Base-by-base conservation (phyloP, 2,329 filamentous ascomycete species). In the Xylariaceae sp. region DNA sequence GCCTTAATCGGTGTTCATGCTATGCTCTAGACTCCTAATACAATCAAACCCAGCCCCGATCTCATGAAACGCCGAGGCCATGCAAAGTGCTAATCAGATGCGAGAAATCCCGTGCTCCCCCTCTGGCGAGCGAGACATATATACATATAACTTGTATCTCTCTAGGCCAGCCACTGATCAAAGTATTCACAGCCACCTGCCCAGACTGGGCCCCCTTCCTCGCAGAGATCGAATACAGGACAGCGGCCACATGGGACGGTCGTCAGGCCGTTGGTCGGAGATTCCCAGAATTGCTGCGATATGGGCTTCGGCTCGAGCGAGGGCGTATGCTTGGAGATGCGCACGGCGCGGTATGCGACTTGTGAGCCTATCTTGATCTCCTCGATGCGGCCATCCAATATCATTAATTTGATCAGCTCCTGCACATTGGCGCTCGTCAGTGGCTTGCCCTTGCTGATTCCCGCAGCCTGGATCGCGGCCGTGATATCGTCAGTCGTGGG, bases 111-210 rank as follows among this genome's bases (percentile, higher is more conserved):
- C n/a, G n/a, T n/a, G n/a, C n/a, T n/a, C n/a, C n/a, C n/a, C n/a
- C n/a, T n/a, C n/a, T n/a, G n/a, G n/a, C n/a, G n/a, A n/a, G n/a
- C n/a, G n/a, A n/a, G n/a, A n/a, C n/a, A n/a, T n/a, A n/a, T n/a
- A n/a, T n/a, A n/a, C n/a, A n/a, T n/a, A n/a, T n/a, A n/a, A n/a
- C 6, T 26, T 11, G 30, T 32, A 32, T 17, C 38, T 32, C 8
- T 17, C 38, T 52, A 50, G 68, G 55, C 76, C 34, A 96, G 65
- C 93, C 93, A 98, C 39, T 83, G 78, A 49, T 86, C 78, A 59
- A 95, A 96, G 61, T 98, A 98, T 40, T 89, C 85, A 64, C 93
- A 98, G 38, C 85, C 95, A 50, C 81, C 85, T 0, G 91, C 88
- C 56, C 85, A 94, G 17, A 98, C 89, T 0, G 89, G 88, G 0